Base-by-base conservation (phyloP, 2,329 filamentous ascomycete species). In the Fusarium succisae region DNA sequence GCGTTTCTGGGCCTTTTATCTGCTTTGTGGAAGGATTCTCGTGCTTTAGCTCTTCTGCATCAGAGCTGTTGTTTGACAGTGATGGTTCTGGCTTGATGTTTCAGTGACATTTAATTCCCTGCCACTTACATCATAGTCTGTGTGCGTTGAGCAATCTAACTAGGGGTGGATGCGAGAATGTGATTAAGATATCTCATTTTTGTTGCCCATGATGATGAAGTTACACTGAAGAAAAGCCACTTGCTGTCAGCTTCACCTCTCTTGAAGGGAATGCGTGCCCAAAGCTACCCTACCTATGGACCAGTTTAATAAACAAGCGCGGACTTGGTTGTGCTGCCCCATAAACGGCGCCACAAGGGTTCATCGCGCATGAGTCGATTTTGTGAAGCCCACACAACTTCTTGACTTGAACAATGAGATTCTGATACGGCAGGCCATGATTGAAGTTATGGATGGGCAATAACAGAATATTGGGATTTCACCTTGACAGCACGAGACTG, bases 301-400 rank as follows among this genome's bases (percentile, higher is more conserved):
- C 53, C 63, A 55, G 50, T 28, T 47, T 35, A 59, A 26, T 24
- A 24, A 68, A 68, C 45, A 61, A 53, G 55, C 51, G 62, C 58
- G 62, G 56, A 50, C 26, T 55, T 41, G 22, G 65, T 39, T 48
- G 44, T 32, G 45, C 44, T 53, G 68, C 64, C 70, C 72, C 69
- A 48, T 76, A 66, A 74, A 63, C 55, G 50, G 57, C 62, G 75
- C 75, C 73, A 72, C 74, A 75, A 71, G 74, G 72, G 64, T 68
- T 59, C 51, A 63, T 74, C 67, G 39, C 58, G 53, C 74, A 70
- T 28, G 43, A 70, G 66, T 60, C 69, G 70, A 76, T 77, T 77
- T 74, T 76, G 69, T 53, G 60, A 68, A 69, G 66, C 63, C 26
- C 51, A 63, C 58, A 60, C 39, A 24, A 66, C 65, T 60, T 45